Conservation (phyloP, 1,284 basidiomycete species). For the Fistulina hepatica region DNA sequence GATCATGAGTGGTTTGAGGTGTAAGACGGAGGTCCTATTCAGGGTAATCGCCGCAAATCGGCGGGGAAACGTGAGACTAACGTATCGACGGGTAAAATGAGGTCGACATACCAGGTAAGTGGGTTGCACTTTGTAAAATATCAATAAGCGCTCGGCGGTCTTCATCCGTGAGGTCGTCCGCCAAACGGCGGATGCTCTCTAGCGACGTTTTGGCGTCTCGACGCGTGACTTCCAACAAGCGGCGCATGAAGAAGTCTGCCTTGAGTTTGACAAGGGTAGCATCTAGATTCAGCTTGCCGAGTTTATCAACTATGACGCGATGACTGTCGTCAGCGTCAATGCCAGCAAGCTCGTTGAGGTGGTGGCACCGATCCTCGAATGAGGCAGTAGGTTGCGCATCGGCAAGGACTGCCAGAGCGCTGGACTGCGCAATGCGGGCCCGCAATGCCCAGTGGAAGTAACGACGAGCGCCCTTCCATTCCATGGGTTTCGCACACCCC, state of each 20-base stretch:
- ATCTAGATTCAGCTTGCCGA: conserved; percentile 59
- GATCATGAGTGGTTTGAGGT: too few relatives aligned
- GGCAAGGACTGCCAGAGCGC: conserved; percentile 45
- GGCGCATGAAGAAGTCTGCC: conserved; percentile 51
- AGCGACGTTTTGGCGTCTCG: conserved; percentile 63
- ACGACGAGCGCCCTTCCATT: conserved; percentile 84
- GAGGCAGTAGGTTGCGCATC: conserved; percentile 54
- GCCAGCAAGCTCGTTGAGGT: conserved; percentile 49
- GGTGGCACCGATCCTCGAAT: conserved; percentile 45
- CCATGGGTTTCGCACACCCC: conserved; percentile 75
- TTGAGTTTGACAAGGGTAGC: conserved; percentile 49
- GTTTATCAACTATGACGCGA: conserved; percentile 43
- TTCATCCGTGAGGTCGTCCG: conserved; percentile 61
- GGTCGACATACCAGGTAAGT: conserved; percentile 37
- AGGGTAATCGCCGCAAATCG: too few relatives aligned
- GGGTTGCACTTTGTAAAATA: conserved; percentile 45
- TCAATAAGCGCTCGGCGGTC: conserved; percentile 55
- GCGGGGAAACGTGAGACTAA: not conserved
- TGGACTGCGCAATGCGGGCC: conserved; percentile 59
- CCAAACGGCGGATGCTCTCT: conserved; percentile 53
- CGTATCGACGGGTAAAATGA: conserved; percentile 2
- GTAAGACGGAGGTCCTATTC: conserved; percentile 1
- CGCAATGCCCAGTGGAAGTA: conserved; percentile 96
- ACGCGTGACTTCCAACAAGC: conserved; percentile 50
- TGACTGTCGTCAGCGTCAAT: conserved; percentile 42